These are phyloP conservation scores for Acer negundo DNA, from an alignment of 345 rosid genomes.

Conservation along the genomic window DNA sequence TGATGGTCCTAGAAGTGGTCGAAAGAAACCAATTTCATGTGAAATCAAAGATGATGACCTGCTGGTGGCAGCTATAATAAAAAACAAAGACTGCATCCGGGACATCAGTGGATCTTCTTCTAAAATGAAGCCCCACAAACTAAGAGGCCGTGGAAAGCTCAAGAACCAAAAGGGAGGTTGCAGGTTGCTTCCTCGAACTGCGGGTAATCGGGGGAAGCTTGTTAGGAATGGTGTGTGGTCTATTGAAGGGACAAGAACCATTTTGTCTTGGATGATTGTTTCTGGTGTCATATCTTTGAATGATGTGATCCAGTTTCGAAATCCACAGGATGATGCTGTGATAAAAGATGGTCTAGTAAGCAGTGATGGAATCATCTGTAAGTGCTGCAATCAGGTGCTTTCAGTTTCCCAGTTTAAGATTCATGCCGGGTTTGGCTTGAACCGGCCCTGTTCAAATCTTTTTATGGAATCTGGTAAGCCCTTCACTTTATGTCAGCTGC, in stretches of 20 bases:
- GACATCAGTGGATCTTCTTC: conserved; percentile 40
- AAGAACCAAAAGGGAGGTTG: conserved; percentile 59
- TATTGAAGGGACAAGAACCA: conserved; percentile 57
- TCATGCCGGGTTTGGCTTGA: conserved; percentile 76
- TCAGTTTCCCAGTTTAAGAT: conserved; percentile 75
- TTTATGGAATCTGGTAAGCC: conserved; percentile 85
- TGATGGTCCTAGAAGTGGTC: conserved; percentile 37
- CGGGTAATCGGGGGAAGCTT: conserved; percentile 48
- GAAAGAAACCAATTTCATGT: conserved; percentile 47
- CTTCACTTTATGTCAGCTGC: conserved; percentile 70
- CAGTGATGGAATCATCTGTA: conserved; percentile 73
- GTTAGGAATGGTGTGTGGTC: conserved; percentile 46
- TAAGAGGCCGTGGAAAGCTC: conserved; percentile 45
- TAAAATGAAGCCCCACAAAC: conserved; percentile 46
- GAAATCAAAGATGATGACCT: conserved; percentile 65
- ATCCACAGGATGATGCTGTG: conserved; percentile 58
- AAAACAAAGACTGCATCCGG: conserved; percentile 45
- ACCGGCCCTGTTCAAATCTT: conserved; percentile 77
- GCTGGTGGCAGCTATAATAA: conserved; percentile 56
- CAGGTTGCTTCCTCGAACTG: conserved; percentile 64
- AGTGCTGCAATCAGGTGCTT: conserved; percentile 63
- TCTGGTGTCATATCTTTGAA: conserved; percentile 55
- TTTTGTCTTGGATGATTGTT: conserved; percentile 77
- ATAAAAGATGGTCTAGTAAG: conserved; percentile 75
- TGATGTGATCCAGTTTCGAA: conserved; percentile 78